These are phyloP conservation scores for Trichoderma cornu-damae DNA, from an alignment of 2,329 filamentous ascomycete species.

Conservation along the genomic window DNA sequence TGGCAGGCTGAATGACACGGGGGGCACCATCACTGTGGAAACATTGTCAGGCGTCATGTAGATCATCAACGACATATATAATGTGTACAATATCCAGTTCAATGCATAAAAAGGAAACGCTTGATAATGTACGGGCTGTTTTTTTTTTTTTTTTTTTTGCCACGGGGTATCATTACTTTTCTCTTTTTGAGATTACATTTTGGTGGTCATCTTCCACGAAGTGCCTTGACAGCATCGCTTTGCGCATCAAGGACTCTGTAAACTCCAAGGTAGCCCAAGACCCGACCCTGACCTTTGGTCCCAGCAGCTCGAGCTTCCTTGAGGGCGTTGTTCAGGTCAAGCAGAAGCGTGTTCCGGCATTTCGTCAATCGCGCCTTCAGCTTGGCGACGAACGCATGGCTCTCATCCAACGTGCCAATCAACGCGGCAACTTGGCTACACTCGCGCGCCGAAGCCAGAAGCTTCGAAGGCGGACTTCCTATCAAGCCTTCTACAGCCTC, in stretches of 20 bases:
- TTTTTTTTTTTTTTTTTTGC: too few relatives aligned
- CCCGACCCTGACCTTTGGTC: slow-evolving; percentile 37
- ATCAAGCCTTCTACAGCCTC: slow-evolving; percentile 31
- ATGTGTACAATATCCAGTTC: slow-evolving; percentile 38
- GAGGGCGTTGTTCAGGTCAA: slow-evolving; percentile 50
- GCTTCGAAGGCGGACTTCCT: slow-evolving; percentile 44
- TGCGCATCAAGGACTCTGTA: slow-evolving; percentile 51
- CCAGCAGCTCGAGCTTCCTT: slow-evolving; percentile 43
- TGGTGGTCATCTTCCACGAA: slow-evolving; percentile 36
- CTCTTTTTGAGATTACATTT: neutral
- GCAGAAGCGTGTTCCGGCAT: slow-evolving; percentile 52
- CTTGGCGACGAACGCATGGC: slow-evolving; percentile 47
- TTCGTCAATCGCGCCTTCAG: slow-evolving; percentile 47
- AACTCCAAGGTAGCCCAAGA: slow-evolving; percentile 49
- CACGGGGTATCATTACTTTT: slow-evolving; percentile 28
- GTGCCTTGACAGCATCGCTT: slow-evolving; percentile 46
- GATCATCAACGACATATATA: slow-evolving; percentile 26
- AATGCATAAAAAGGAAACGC: slow-evolving; percentile 1
- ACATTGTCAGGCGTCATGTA: slow-evolving; percentile 53
- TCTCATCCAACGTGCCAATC: slow-evolving; percentile 42
- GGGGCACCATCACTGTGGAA: slow-evolving; percentile 50
- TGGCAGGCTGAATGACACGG: slow-evolving; percentile 64
- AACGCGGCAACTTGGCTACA: slow-evolving; percentile 41
- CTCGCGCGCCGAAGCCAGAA: slow-evolving; percentile 43
- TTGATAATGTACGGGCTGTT: slow-evolving; percentile 19